phyloP scores from a whole-genome alignment of 768 basidiomycete genomes.

The Tulasnella sp. region DNA sequence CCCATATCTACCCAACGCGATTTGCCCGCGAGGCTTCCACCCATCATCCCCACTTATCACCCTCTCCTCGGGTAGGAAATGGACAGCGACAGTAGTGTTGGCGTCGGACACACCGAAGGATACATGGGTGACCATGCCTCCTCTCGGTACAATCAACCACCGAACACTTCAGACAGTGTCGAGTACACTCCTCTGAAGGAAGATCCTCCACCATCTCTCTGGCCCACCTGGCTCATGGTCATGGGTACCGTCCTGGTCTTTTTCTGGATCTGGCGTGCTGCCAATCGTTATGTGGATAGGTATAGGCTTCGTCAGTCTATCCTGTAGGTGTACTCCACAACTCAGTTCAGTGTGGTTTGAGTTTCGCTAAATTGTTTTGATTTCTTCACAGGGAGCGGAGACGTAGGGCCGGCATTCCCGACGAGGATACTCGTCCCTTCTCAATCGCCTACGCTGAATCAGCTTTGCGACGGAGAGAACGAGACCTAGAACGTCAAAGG shows the following conservation, averaged over 20 bases:
- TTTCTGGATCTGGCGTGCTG: conserved; percentile 2
- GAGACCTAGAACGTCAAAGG: background rate
- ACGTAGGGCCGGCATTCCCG: conserved; percentile 71
- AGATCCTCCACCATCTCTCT: background rate
- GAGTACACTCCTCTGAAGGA: background rate
- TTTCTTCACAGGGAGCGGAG: conserved; percentile 26
- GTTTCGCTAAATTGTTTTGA: background rate
- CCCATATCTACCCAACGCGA: background rate
- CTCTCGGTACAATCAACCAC: background rate
- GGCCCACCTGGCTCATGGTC: conserved; percentile 8
- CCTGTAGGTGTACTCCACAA: background rate
- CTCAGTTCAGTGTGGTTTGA: background rate
- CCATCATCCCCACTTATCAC: background rate
- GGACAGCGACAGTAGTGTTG: background rate
- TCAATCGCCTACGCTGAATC: conserved; percentile 78
- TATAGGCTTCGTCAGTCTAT: background rate
- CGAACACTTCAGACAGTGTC: background rate
- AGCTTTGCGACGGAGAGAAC: conserved; percentile 35
- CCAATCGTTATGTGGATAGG: conserved; percentile 15
- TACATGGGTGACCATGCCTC: background rate
- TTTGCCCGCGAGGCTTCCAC: background rate
- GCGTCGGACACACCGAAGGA: background rate
- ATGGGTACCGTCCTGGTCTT: conserved; percentile 3
- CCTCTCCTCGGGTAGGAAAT: background rate
- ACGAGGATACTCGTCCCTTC: conserved; percentile 71